A percentile compares a stretch with the other conserved stretches of the same genome.
These are phyloP conservation scores for Tulasnella sp. DNA, from an alignment of 768 basidiomycete genomes.

Conservation along the genomic window DNA sequence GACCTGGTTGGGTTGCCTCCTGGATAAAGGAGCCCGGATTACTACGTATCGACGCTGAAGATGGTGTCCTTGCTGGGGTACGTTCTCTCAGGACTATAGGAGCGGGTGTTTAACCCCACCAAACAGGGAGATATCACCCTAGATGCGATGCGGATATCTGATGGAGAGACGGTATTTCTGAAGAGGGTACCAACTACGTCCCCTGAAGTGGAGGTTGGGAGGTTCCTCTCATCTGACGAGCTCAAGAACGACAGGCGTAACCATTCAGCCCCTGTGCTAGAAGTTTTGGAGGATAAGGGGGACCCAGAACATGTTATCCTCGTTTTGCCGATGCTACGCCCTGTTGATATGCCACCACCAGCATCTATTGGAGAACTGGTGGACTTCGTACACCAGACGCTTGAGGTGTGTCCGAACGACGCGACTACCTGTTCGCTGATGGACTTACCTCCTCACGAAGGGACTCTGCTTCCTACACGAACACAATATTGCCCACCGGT, in stretches of 20 bases:
- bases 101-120: not conserved
- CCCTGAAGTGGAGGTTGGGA: not conserved
- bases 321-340: not conserved
- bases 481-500: not conserved
- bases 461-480: constrained; percentile 2
- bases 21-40: not conserved
- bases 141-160: not conserved
- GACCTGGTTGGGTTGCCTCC: constrained; percentile 9
- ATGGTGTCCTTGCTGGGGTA: not conserved
- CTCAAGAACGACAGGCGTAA: not conserved
- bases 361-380: not conserved
- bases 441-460: not conserved
- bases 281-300: not conserved
- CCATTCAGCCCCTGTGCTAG: not conserved
- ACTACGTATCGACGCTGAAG: not conserved
- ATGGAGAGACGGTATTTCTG: not conserved
- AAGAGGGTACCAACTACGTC: not conserved
- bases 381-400: not conserved
- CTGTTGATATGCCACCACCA: not conserved
- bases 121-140: not conserved
- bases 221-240: not conserved
- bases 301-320: not conserved
- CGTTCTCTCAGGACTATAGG: not conserved
- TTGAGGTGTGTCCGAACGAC: not conserved
- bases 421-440: too few relatives aligned